Evolutionary conservation across 805 yeast species (phyloP), one percentile per base, ranked within the genome.

Genomic region (Candida coleopterorum): DNA sequence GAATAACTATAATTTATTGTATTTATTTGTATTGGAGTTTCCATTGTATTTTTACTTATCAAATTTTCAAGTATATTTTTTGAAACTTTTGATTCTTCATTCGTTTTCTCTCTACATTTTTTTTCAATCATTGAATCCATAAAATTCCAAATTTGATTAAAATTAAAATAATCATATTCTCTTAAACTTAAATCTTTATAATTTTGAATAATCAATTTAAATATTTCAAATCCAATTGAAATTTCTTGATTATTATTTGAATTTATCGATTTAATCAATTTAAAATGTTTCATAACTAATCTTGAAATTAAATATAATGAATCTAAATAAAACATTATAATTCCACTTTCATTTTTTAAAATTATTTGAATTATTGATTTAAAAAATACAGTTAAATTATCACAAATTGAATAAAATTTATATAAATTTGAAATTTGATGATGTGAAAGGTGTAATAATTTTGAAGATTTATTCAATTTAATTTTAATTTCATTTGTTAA

Each of bases 291-390:
- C n/a, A 59, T 45, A 7, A 62, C 48, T 14, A 68, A 43, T 25
- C 49, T 50, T 10, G 65, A 38, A 15, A 65, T 51, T 32, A 62
- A 53, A 41, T 62, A 58, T 6, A 68, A 40, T 23, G 69, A 50
- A 45, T 73, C 77, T 61, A 70, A 37, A 43, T 65, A 66, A 30
- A 52, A 56, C 9, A 65, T 64, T 20, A 68, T 57, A 27, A 65
- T 53, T 22, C 62, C 62, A 18, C 63, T 61, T 32, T 67, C 72
- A 46, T 68, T 68, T 29, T 50, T 58, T 34, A 68, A 46, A 2
- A 67, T 45, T 18, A 52, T 55, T 14, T 55, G 57, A 15, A 65
- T 41, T 9, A 65, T 47, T 0, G 49, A 60, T 30, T 62, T 64
- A 54, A 64, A 64, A 37, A 69, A 68, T 1, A 64, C 65, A 0